Evolutionary conservation across 148 eudicot species (phyloP).

Genomic region (Gaultheria prostrata): DNA sequence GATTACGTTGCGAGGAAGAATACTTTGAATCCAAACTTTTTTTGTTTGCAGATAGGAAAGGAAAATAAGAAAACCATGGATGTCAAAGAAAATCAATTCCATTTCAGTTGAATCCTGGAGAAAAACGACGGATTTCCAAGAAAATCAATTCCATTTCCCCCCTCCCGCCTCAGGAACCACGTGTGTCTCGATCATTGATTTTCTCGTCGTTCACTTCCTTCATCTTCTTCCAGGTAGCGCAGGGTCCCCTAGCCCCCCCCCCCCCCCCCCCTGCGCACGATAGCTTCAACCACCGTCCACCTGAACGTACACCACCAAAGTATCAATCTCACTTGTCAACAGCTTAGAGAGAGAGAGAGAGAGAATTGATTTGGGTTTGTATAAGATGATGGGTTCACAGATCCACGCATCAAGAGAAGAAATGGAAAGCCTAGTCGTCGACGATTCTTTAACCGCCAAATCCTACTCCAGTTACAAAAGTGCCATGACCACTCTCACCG

Average conservation of each 20-base stretch:
- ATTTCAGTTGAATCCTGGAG: no score
- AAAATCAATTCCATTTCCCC: neutral
- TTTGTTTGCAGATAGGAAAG: no score
- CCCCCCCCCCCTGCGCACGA: neutral
- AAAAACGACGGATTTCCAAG: neutral
- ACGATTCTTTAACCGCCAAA: conserved; percentile 41
- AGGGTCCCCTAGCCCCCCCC: neutral
- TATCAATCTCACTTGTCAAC: neutral
- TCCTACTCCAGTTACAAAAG: conserved; percentile 54
- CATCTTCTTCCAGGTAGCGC: conserved; percentile 7
- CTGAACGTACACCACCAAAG: neutral
- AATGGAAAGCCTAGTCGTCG: conserved; percentile 41
- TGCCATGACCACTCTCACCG: conserved; percentile 49
- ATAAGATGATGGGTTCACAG: conserved; percentile 48
- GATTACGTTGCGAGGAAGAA: no score
- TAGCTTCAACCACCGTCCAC: conserved; percentile 11
- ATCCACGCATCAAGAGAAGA: conserved; percentile 28
- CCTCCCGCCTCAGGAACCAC: neutral
- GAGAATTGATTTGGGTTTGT: neutral
- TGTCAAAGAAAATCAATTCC: neutral
- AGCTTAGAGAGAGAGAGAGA: neutral
- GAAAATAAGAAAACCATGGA: neutral
- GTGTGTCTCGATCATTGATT: neutral
- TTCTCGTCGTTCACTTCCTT: neutral
- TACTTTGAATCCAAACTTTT: no score